Evolutionary conservation across 2,329 filamentous ascomycete genomes (phyloP).

Genomic region (Knufia petricola): DNA sequence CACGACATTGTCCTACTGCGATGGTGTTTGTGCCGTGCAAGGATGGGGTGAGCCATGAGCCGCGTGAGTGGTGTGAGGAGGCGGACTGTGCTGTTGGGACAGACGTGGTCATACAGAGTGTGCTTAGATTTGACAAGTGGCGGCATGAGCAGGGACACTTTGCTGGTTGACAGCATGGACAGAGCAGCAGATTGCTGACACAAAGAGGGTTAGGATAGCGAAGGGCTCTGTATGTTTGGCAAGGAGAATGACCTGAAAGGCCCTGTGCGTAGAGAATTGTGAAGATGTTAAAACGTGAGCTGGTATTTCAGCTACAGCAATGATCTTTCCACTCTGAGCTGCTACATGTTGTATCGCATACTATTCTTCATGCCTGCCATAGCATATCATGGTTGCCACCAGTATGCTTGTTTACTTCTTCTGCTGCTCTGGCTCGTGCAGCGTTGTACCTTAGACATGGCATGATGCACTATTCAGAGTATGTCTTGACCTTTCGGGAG

Average conservation of each 20-base stretch:
- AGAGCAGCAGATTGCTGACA: too few species aligned
- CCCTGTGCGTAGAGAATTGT: too few species aligned
- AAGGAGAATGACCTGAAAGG: too few species aligned
- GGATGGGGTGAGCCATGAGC: slow-evolving; percentile 55
- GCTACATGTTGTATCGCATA: too few species aligned
- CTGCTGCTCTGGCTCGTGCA: background rate
- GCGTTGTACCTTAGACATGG: background rate
- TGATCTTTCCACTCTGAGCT: too few species aligned
- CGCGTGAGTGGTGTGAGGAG: slow-evolving; percentile 50
- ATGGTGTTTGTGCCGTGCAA: slow-evolving; percentile 60
- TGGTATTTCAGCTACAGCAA: too few species aligned
- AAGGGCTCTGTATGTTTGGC: too few species aligned
- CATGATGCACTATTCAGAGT: background rate
- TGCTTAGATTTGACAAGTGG: slow-evolving; percentile 38
- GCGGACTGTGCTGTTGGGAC: slow-evolving; percentile 42
- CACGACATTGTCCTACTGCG: slow-evolving; percentile 49
- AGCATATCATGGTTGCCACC: background rate
- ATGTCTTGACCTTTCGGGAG: background rate
- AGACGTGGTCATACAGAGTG: slow-evolving; percentile 20
- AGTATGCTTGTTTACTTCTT: background rate
- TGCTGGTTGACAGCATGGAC: background rate
- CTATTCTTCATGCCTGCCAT: background rate
- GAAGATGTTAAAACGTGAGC: too few species aligned
- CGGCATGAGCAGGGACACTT: slow-evolving; percentile 20
- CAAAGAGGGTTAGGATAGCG: too few species aligned